Percentiles rank a stretch among this genome's conserved stretches.
Evolutionary conservation across 1,139 yeast species (phyloP).

Genomic region (Pichia sp.): DNA sequence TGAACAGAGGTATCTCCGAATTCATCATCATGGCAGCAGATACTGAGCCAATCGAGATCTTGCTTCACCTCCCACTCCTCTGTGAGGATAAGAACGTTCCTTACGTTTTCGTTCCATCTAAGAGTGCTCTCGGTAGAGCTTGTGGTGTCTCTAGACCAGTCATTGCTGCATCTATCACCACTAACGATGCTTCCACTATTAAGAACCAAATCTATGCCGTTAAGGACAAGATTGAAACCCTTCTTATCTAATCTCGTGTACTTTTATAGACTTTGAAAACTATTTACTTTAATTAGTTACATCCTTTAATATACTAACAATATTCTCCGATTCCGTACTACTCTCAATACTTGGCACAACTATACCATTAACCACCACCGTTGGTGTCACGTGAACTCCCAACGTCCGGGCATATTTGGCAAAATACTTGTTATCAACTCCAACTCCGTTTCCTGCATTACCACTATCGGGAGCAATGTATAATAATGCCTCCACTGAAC

Average conservation of each 20-base stretch:
- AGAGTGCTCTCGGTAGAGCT: constrained; percentile 98
- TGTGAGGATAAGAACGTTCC: constrained; percentile 99
- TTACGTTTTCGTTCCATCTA: constrained; percentile 96
- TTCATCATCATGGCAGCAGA: constrained; percentile 99
- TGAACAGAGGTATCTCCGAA: constrained; percentile 99
- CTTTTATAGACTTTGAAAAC: not conserved
- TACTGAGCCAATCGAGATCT: constrained; percentile 98
- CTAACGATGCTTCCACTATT: constrained; percentile 97
- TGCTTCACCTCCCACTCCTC: constrained; percentile 92
- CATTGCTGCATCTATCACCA: constrained; percentile 96
- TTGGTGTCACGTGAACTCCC: constrained; percentile 83
- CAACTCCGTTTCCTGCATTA: constrained; percentile 55
- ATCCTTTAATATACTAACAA: constrained; percentile 26
- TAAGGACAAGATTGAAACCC: constrained; percentile 98
- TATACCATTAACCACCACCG: constrained; percentile 67
- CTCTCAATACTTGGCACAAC: constrained; percentile 37
- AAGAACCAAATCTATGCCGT: constrained; percentile 95
- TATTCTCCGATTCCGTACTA: constrained; percentile 29
- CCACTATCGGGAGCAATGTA: too few relatives aligned
- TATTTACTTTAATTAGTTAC: not conserved
- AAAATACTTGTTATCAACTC: constrained; percentile 64
- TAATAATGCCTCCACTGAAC: too few relatives aligned
- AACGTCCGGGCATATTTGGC: constrained; percentile 67
- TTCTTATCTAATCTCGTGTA: constrained; percentile 58
- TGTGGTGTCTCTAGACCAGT: constrained; percentile 99